Evolutionary conservation across 192 early-diverging fungal genomes (phyloP), one percentile per base, ranked within the genome.

Genomic region (Lobulomyces angularis): DNA sequence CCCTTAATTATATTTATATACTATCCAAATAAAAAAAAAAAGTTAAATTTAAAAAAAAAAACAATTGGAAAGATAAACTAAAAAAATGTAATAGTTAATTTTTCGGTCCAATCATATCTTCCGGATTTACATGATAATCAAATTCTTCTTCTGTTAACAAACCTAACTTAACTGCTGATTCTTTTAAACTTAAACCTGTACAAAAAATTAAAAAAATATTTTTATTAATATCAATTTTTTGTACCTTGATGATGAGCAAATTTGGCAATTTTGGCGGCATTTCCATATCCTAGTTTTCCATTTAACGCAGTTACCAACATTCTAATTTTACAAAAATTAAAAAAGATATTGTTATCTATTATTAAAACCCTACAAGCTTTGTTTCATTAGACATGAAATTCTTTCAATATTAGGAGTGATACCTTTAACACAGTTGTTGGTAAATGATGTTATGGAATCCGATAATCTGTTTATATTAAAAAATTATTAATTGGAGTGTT

Each of bases 271-370:
- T 86, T 80, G 37, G 95, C 90, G 18, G 95, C 92, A 28, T 71
- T 54, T 65, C 1, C 70, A 36, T 73, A 73, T 6, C 91, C 95
- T 68, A 99, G 95, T 55, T 95, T 70, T 24, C 88, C 88, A 76
- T 99, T 99, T 29, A 99, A 71, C 14, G 95, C 92, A 41, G 95
- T 99, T 36, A 99, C 95, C 50, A 99, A 77, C 95, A 97, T 95
- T 40, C 96, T 68, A n/a, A n/a, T n/a, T n/a, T n/a, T n/a, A n/a
- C n/a, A n/a, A n/a, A n/a, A n/a, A n/a, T n/a, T n/a, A n/a, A n/a
- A n/a, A n/a, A n/a, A n/a, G n/a, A n/a, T n/a, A n/a, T n/a, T n/a
- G n/a, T n/a, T n/a, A n/a, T n/a, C n/a, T n/a, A n/a, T n/a, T n/a
- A n/a, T n/a, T n/a, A n/a, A n/a, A n/a, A n/a, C n/a, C n/a, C n/a